Conservation (phyloP, 2,329 filamentous ascomycete genomes). For the Pestalotiopsis sp. region DNA sequence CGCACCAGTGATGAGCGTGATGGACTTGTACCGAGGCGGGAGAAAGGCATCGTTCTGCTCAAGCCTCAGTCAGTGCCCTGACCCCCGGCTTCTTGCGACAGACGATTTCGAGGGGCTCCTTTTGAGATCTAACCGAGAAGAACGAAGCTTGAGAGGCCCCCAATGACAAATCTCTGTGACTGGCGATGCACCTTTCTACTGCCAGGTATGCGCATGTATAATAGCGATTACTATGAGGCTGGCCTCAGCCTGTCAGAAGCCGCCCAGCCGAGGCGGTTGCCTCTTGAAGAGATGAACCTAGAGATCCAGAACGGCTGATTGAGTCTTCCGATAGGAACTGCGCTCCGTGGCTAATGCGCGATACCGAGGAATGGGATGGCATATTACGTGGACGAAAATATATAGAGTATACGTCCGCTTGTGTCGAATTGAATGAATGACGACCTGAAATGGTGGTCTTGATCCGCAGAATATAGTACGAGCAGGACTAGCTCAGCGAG, state of each 20-base stretch:
- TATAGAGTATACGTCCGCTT: not conserved
- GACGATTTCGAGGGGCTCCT: not conserved
- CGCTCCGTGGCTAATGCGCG: not conserved
- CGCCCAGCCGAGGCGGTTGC: not conserved
- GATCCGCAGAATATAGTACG: not conserved
- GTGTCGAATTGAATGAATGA: conserved; percentile 4
- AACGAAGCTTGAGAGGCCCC: not conserved
- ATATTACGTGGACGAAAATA: not conserved
- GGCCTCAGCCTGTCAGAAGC: not conserved
- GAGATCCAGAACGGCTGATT: not conserved
- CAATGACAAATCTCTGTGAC: not conserved
- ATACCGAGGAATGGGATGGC: not conserved
- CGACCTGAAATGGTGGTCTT: not conserved
- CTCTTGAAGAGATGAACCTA: conserved; percentile 1
- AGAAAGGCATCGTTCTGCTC: not conserved
- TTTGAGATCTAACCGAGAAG: too few species aligned
- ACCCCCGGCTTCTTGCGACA: not conserved
- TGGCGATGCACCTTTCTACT: not conserved
- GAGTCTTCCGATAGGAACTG: not conserved
- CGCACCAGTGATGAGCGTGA: not conserved
- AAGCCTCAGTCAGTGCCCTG: not conserved
- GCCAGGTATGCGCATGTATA: not conserved
- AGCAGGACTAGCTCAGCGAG: not conserved
- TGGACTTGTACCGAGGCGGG: not conserved
- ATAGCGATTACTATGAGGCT: not conserved